phyloP scores from a whole-genome alignment of 345 rosid genomes.

The Capsella bursapastoris region DNA sequence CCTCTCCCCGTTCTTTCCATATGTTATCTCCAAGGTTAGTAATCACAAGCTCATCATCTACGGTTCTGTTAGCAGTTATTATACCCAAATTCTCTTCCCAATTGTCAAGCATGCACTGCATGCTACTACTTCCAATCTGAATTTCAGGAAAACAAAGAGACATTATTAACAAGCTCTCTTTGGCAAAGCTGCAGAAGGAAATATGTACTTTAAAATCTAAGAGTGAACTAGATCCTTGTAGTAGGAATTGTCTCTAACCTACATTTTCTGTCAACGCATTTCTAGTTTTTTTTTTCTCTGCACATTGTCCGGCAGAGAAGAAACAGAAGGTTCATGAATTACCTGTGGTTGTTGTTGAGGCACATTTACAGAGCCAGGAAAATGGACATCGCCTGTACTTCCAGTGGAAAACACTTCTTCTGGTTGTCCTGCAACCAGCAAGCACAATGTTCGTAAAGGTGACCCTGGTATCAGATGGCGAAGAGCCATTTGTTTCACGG shows the following conservation, averaged over 20 bases:
- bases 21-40: slow-evolving; percentile 95
- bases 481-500: slow-evolving; percentile 98
- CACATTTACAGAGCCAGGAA: slow-evolving; percentile 49
- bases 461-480: slow-evolving; percentile 90
- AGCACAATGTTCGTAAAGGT: slow-evolving; percentile 92
- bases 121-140: slow-evolving; percentile 71
- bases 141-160: slow-evolving; percentile 23
- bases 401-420: slow-evolving; percentile 80
- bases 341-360: slow-evolving; percentile 71
- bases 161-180: background rate
- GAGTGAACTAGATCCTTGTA: slow-evolving; percentile 11
- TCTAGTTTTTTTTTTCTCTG: background rate
- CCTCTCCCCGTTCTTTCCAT: slow-evolving; percentile 99
- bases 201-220: slow-evolving; percentile 7
- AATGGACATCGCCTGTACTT: slow-evolving; percentile 39
- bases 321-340: slow-evolving; percentile 25
- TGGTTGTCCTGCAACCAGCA: slow-evolving; percentile 97
- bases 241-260: slow-evolving; percentile 1
- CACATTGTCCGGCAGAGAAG: background rate
- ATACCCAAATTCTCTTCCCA: slow-evolving; percentile 99
- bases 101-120: slow-evolving; percentile 66
- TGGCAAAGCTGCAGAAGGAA: slow-evolving; percentile 17
- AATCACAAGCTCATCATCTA: slow-evolving; percentile 94
- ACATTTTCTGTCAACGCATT: background rate
- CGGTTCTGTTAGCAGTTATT: slow-evolving; percentile 95